phyloP scores from a whole-genome alignment of 495 filamentous ascomycete genomes.

The Oidiodendron maius region DNA sequence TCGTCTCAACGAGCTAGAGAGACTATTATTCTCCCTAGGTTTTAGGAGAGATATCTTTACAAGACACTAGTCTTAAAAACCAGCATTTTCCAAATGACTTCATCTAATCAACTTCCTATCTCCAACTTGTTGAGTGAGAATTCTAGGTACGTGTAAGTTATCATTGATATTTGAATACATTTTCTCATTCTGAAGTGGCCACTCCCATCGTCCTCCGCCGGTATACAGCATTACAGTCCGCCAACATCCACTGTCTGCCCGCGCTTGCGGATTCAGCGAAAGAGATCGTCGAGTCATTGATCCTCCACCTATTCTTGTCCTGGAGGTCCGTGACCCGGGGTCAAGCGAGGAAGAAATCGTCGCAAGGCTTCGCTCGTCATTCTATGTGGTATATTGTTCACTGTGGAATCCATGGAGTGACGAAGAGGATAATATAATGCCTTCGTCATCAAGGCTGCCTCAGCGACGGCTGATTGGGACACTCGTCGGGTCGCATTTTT shows the following conservation, averaged over 20 bases:
- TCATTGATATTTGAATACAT: neutral
- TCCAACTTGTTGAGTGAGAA: conserved; percentile 11
- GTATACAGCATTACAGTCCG: conserved; percentile 64
- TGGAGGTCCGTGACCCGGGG: conserved; percentile 63
- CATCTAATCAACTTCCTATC: conserved; percentile 4
- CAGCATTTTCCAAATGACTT: too few relatives aligned
- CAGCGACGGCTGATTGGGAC: conserved; percentile 74
- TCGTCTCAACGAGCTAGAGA: too few relatives aligned
- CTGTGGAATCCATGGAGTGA: conserved; percentile 57
- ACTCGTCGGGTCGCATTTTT: conserved; percentile 67
- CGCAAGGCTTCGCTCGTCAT: conserved; percentile 62
- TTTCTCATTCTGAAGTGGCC: neutral
- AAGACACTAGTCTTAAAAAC: too few relatives aligned
- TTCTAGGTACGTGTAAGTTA: conserved; percentile 13
- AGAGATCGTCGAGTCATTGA: conserved; percentile 90
- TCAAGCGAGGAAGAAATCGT: conserved; percentile 44
- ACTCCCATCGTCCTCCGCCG: neutral
- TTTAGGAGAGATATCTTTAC: too few relatives aligned
- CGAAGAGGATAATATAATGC: conserved; percentile 55
- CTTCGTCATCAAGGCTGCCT: conserved; percentile 42
- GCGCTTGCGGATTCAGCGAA: conserved; percentile 92
- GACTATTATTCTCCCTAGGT: too few relatives aligned
- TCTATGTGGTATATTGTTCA: conserved; percentile 81
- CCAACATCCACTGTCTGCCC: conserved; percentile 84
- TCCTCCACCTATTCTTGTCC: conserved; percentile 89